Base-by-base conservation (phyloP, 768 basidiomycete species). In the Lyophyllum semitale region DNA sequence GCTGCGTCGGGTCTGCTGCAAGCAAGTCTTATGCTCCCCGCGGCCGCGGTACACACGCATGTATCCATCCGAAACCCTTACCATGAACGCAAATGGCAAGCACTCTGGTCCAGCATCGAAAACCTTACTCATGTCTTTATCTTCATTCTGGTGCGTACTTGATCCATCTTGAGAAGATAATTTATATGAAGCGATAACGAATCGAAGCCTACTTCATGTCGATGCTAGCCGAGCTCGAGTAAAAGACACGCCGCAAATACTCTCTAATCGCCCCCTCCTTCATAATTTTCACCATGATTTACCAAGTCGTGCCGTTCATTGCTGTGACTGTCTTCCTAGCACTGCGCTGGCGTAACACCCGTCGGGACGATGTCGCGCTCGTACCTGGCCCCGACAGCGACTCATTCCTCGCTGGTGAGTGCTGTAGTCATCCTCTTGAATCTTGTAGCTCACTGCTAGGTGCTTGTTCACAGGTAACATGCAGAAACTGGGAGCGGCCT, bases 311-410 rank as follows among this genome's bases (percentile, higher is more conserved):
- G 2, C 37, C 18, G 37, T 15, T 18, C 37, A n/a, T 38, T 38
- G 17, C 37, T 18, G 37, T 38, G n/a, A 13, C 51, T 25, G 20
- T 53, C 5, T 43, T 25, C 15, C n/a, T 53, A 8, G 30, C 26
- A 30, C 26, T 53, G 26, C 51, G 44, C 25, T 53, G 51, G 51
- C 43, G 43, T 35, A 43, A 40, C 17, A 38, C 5, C 20, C 26
- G 35, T 33, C 43, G 51, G 23, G 51, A 53, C 13, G 51, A 53
- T 46, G 51, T 53, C 20, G 51, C 43, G 8, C 45, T 29, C 1
- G 42, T 53, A 1, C 51, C 51, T 18, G 51, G 51, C 2, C 51
- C 51, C 33, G 40, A 45, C 2, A 53, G 51, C 33, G 43, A 53
- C 17, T 46, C 43, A 2, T 46, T 53, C 43, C 51, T 53, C 4